These are phyloP conservation scores for Pseudogymnoascus sp. DNA, from an alignment of 2,329 filamentous ascomycete species.

Conservation along the genomic window DNA sequence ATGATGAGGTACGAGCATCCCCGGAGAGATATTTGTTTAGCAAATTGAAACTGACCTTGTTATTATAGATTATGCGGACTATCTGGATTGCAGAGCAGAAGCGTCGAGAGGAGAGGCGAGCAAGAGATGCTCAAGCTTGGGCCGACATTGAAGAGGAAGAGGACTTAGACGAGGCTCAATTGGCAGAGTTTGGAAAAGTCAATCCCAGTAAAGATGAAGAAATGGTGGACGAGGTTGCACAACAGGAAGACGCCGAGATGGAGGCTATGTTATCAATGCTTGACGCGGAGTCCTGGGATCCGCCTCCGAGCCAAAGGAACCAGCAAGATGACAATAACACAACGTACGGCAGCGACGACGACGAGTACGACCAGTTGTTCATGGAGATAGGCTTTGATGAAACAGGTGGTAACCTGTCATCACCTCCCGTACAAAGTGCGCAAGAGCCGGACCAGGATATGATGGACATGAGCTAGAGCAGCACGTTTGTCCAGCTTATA, in stretches of 20 bases:
- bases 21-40: background rate
- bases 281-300: conserved; percentile 18
- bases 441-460: conserved; percentile 24
- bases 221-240: conserved; percentile 44
- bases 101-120: conserved; percentile 25
- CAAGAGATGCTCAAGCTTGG: conserved; percentile 22
- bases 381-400: conserved; percentile 52
- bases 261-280: conserved; percentile 46
- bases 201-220: conserved; percentile 19
- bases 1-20: conserved; percentile 42
- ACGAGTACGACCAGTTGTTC: conserved; percentile 56
- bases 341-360: conserved; percentile 38
- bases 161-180: conserved; percentile 15
- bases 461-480: conserved; percentile 23
- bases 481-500: background rate
- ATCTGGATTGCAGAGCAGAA: conserved; percentile 32
- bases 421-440: conserved; percentile 15
- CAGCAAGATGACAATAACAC: conserved; percentile 11
- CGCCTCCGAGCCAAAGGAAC: background rate
- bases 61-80: conserved; percentile 28
- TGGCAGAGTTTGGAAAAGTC: background rate
- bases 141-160: conserved; percentile 20
- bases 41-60: background rate
- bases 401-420: conserved; percentile 16
- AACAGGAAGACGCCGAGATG: conserved; percentile 47